Evolutionary conservation across 1,139 yeast species (phyloP), one percentile per base, ranked within the genome.

Genomic region (Blastobotrys capitulatus): DNA sequence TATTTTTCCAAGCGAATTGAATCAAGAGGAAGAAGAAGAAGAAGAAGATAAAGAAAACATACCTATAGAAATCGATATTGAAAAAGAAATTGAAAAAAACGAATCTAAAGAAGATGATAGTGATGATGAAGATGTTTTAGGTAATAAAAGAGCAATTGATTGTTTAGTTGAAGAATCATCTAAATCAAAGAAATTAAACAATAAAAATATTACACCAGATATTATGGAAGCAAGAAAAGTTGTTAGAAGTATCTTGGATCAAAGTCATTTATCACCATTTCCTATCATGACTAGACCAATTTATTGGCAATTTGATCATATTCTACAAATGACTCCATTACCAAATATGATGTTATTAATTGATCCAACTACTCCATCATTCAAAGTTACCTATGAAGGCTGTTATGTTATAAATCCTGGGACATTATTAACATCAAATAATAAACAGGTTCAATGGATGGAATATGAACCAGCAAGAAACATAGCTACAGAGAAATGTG

Each of bases 231-330:
- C 95, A 0, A 74, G 95, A 54, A 84, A 82, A 59, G 67, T 88
- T 7, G 87, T 85, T 19, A 83, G 86, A 58, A 87, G 96, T 0
- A 55, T 92, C 2, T 68, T 92, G 12, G 96, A 88, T 61, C 98
- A 92, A 66, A 95, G 95, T 1, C 85, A 81, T 61, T 65, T 92
- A 47, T 85, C 94, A 42, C 97, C 98, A 16, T 88, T 89, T 62
- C 71, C 80, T 4, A 67, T 73, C 27, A 68, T 74, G 38, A 70
- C 79, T 29, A 77, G 87, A 53, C 84, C 94, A 0, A 72, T 87
- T 1, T 71, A 79, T 36, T 79, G 95, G 70, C 83, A 81, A 52
- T 78, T 77, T 59, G 95, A 87, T 61, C 81, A 82, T 56, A 71
- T 80, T 1, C 72, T 92, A 50, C 75, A 85, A 22, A 65, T 92